Evolutionary conservation across 768 basidiomycete genomes (phyloP), one percentile per base, ranked within the genome.

Genomic region (Kwoniella shandongensis): DNA sequence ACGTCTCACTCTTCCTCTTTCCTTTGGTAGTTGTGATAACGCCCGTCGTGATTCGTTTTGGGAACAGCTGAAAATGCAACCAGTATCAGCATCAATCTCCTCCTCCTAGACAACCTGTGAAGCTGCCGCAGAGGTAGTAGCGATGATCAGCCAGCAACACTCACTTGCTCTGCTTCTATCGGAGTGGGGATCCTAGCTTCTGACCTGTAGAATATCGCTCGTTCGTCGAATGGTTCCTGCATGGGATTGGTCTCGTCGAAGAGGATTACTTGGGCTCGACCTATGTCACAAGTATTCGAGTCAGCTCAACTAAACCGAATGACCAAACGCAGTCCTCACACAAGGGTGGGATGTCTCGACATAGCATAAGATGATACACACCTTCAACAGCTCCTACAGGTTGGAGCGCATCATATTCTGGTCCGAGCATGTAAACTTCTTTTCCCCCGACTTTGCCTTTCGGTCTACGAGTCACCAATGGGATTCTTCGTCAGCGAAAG

Each of bases 211-310:
- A 58, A 68, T 4, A 60, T 53, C 18, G 25, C 51, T 2, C 38
- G 22, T 3, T 26, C 13, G 13, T 18, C 20, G 20, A 68, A 58
- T 4, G 50, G 47, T 4, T 51, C 41, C 36, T 68, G 67, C 17
- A 61, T 23, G 5, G 61, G 51, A 46, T 62, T 49, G 15, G 45
- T 18, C 36, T 68, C 67, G 36, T 68, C 63, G 26, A 68, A 61
- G 0, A 39, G 18, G 2, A 48, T 27, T 10, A 65, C 61, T 8
- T 25, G 30, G 7, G 67, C 63, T 23, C 18, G 26, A 26, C 61
- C 63, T 62, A n/a, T n/a, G 47, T 17, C 17, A 12, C 7, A 1
- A 30, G 39, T 17, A 32, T 35, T 38, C 32, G 3, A 3, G 23
- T 44, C 32, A 52, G 44, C 25, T 7, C 26, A 8, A 25, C 22